phyloP scores from a whole-genome alignment of 2,329 filamentous ascomycete genomes.

The Ophiostoma sp. region DNA sequence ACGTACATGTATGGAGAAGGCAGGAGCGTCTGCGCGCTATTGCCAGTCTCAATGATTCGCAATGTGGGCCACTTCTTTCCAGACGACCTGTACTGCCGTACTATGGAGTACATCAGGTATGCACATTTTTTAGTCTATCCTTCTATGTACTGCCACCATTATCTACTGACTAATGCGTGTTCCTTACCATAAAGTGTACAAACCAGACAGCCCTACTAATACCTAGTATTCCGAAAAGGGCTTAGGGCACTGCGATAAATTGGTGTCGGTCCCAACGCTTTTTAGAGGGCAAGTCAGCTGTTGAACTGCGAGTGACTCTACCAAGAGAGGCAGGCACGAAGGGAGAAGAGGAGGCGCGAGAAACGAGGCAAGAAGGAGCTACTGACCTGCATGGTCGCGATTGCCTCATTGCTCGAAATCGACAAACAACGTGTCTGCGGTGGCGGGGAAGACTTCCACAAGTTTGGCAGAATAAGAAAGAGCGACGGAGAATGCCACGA shows the following conservation, averaged over 20 bases:
- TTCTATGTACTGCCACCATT: constrained; percentile 3
- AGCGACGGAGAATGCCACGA: background rate
- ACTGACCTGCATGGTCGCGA: background rate
- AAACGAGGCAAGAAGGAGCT: background rate
- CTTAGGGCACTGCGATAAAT: constrained; percentile 12
- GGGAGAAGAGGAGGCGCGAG: background rate
- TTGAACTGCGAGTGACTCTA: constrained; percentile 10
- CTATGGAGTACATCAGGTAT: too few species aligned
- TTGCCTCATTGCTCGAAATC: background rate
- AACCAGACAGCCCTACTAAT: constrained; percentile 10
- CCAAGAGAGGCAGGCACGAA: background rate
- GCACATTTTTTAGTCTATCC: background rate
- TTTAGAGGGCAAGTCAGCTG: constrained; percentile 16
- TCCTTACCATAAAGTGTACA: constrained; percentile 2
- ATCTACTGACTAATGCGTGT: background rate
- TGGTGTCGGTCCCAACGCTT: constrained; percentile 21
- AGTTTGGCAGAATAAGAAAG: background rate
- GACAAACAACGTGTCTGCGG: background rate
- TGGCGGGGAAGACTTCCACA: background rate
- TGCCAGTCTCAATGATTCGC: constrained; percentile 7
- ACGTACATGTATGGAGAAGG: constrained; percentile 1
- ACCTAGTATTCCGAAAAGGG: constrained; percentile 14
- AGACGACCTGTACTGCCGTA: too few species aligned
- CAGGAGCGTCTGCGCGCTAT: background rate
- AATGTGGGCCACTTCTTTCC: background rate